Conservation (phyloP, 169 alveolate species). For the Eimeria necatrix region DNA sequence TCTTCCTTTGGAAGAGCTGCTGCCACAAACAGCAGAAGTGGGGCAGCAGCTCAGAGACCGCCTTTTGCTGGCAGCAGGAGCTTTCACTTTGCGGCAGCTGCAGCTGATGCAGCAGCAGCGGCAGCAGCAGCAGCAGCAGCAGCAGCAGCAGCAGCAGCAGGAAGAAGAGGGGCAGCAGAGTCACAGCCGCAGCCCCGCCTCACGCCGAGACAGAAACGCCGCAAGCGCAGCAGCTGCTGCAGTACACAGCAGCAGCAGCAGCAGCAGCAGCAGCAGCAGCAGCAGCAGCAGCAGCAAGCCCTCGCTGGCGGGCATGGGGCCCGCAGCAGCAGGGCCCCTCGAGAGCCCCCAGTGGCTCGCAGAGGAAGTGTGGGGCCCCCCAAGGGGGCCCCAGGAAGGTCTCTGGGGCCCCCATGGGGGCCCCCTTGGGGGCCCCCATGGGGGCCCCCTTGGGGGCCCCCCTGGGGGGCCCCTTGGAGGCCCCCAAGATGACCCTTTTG, state of each 20-base stretch:
- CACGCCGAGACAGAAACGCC: no score
- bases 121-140: background rate
- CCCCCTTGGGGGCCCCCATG: background rate
- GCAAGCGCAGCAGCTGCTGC: no score
- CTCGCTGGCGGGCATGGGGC: background rate
- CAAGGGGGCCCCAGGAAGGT: no score
- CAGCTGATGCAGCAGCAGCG: background rate
- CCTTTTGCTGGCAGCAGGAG: slow-evolving; percentile 29
- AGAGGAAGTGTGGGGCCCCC: no score
- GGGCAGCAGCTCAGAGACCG: background rate
- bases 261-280: background rate
- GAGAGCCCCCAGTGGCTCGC: no score
- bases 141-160: background rate
- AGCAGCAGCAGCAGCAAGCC: background rate
- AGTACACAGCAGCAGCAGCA: background rate
- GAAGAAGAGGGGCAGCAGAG: background rate
- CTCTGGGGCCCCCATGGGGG: no score
- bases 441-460: background rate
- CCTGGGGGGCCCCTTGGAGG: background rate
- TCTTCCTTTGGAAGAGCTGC: background rate
- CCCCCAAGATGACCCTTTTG: background rate
- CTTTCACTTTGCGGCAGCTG: background rate
- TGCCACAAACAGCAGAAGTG: background rate
- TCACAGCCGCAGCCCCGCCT: background rate
- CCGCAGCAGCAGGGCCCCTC: no score